Conservation (phyloP, 2,329 filamentous ascomycete species). For the Colletotrichum salicis region DNA sequence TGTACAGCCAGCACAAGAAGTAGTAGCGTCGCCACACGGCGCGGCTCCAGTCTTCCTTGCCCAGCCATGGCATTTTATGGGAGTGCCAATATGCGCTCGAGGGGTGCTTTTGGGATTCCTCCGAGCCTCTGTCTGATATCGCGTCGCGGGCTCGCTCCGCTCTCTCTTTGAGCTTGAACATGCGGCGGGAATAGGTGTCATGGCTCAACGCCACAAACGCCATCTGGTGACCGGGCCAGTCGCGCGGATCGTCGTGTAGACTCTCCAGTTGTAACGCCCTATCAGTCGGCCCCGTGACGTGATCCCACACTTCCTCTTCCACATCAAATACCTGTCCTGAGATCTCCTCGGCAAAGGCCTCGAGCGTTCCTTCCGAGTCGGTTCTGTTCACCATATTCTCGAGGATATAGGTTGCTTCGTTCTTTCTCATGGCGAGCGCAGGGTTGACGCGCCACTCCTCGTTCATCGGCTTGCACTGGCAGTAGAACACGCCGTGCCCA, state of each 20-base stretch:
- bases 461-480: constrained; percentile 10
- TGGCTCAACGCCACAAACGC: background rate
- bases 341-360: background rate
- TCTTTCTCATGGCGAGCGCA: constrained; percentile 20
- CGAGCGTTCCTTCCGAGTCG: background rate
- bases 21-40: constrained; percentile 1
- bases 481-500: background rate
- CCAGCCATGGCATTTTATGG: background rate
- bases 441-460: constrained; percentile 29
- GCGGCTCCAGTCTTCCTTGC: background rate
- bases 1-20: constrained; percentile 16
- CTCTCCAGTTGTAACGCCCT: background rate
- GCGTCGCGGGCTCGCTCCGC: background rate
- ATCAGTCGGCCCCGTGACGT: background rate
- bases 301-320: background rate
- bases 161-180: background rate
- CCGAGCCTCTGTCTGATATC: background rate
- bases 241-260: background rate
- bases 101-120: background rate
- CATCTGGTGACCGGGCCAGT: constrained; percentile 15
- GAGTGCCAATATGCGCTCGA: background rate
- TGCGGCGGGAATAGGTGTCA: background rate
- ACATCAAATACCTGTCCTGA: background rate
- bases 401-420: constrained; percentile 15
- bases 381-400: background rate